A percentile compares a stretch with the other conserved stretches of the same genome.
Conservation (phyloP, 345 rosid genomes). For the Moricandia moricandioides region DNA sequence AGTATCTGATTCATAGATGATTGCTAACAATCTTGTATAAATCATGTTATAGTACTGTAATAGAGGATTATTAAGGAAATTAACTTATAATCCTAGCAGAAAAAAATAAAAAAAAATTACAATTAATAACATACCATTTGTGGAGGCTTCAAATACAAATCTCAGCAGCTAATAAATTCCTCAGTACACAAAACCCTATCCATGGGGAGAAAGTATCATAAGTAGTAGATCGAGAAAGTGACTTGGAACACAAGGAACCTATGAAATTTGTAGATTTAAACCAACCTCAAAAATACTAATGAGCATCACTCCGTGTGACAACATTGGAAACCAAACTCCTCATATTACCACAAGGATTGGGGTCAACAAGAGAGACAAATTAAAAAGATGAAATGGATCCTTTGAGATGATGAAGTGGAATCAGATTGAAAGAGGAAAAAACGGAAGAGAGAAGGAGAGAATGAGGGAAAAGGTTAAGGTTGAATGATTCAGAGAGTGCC, state of each 20-base stretch:
- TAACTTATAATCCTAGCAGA: too few species aligned
- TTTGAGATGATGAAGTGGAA: not conserved
- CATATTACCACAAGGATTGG: not conserved
- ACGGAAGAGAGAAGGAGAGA: not conserved
- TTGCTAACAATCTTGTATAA: too few species aligned
- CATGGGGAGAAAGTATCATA: not conserved
- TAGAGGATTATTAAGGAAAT: too few species aligned
- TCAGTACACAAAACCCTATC: not conserved
- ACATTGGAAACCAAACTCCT: not conserved
- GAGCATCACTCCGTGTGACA: not conserved
- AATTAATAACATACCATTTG: not conserved
- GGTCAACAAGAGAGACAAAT: not conserved
- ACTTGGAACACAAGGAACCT: slow-evolving; percentile 26
- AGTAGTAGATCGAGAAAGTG: not conserved
- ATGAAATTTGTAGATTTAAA: not conserved
- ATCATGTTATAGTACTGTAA: too few species aligned
- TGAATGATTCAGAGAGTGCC: not conserved
- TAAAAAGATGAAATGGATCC: not conserved
- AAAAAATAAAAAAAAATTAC: not conserved
- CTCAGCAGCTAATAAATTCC: not conserved
- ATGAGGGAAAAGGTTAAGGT: not conserved
- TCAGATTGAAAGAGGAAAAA: not conserved
- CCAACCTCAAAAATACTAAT: not conserved
- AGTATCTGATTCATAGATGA: not conserved
- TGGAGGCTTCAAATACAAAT: not conserved